Evolutionary conservation across 2,329 filamentous ascomycete species (phyloP).

Genomic region (Verticillium isaacii): DNA sequence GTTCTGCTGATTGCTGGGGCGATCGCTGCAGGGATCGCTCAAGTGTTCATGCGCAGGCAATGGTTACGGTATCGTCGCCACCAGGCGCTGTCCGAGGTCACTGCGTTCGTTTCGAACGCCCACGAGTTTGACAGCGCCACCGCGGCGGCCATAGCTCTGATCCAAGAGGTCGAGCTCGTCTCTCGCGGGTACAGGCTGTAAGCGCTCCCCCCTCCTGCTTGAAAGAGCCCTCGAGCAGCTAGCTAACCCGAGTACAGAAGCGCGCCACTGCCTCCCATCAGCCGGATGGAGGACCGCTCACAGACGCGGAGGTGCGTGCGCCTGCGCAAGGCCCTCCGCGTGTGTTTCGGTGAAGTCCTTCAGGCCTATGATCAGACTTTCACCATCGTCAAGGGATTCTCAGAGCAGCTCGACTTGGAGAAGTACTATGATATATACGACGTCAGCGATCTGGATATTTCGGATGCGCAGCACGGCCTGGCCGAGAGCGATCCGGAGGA

Average conservation of each 20-base stretch:
- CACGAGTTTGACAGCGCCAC: conserved; percentile 78
- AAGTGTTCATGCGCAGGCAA: conserved; percentile 70
- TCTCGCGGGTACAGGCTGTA: conserved; percentile 84
- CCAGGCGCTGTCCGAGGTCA: conserved; percentile 66
- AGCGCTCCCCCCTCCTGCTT: conserved; percentile 22
- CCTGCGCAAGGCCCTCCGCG: conserved; percentile 70
- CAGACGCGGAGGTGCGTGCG: conserved; percentile 76
- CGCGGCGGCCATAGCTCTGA: conserved; percentile 71
- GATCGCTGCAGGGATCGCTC: conserved; percentile 56
- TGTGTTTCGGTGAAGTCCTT: conserved; percentile 65
- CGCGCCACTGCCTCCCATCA: conserved; percentile 86
- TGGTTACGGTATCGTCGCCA: conserved; percentile 76
- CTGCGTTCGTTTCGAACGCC: conserved; percentile 64
- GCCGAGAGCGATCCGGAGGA: conserved; percentile 68
- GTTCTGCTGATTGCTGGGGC: conserved; percentile 40
- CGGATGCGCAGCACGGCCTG: conserved; percentile 63
- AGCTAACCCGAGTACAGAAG: conserved; percentile 50
- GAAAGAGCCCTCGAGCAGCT: background rate
- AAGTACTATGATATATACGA: conserved; percentile 92
- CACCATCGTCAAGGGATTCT: conserved; percentile 63
- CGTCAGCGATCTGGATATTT: conserved; percentile 67
- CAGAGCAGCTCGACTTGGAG: conserved; percentile 77
- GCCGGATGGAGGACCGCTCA: conserved; percentile 77
- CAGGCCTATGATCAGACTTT: conserved; percentile 68
- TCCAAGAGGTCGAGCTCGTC: conserved; percentile 94